These are phyloP conservation scores for Apiospora koreana DNA, from an alignment of 2,329 filamentous ascomycete species.

Conservation along the genomic window DNA sequence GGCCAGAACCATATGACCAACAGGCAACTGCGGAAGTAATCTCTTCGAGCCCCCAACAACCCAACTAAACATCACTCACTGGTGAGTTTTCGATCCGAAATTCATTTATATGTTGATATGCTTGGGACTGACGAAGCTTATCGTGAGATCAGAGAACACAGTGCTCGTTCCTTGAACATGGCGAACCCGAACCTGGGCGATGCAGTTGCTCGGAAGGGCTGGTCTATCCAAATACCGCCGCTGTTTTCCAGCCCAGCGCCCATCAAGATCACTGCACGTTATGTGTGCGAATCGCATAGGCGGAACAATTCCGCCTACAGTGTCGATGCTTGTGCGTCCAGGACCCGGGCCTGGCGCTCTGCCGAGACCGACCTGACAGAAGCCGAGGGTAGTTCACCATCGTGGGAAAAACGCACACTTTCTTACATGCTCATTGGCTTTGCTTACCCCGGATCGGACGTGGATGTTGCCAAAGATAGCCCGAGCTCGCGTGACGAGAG, in stretches of 20 bases:
- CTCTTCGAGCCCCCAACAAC: too few species aligned
- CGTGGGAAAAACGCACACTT: background rate
- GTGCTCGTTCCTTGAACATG: background rate
- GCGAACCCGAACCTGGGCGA: background rate
- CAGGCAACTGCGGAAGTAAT: too few species aligned
- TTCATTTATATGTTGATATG: too few species aligned
- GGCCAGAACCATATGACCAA: too few species aligned
- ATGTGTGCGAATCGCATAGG: background rate
- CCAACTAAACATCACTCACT: too few species aligned
- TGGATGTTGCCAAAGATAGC: background rate
- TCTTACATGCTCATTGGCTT: background rate
- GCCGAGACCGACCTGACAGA: background rate
- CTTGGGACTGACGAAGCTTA: too few species aligned
- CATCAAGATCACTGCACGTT: background rate
- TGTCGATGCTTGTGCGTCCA: background rate
- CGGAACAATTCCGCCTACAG: background rate
- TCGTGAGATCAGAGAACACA: background rate
- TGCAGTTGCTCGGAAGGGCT: background rate
- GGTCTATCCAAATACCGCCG: background rate
- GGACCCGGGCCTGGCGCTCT: background rate
- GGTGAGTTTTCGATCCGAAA: too few species aligned
- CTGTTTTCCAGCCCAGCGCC: background rate
- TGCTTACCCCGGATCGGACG: background rate
- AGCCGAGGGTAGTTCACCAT: background rate
- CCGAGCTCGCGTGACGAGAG: background rate